Evolutionary conservation across 2,329 filamentous ascomycete species (phyloP), one percentile per base, ranked within the genome.

Genomic region (Trichoderma semiorbis): DNA sequence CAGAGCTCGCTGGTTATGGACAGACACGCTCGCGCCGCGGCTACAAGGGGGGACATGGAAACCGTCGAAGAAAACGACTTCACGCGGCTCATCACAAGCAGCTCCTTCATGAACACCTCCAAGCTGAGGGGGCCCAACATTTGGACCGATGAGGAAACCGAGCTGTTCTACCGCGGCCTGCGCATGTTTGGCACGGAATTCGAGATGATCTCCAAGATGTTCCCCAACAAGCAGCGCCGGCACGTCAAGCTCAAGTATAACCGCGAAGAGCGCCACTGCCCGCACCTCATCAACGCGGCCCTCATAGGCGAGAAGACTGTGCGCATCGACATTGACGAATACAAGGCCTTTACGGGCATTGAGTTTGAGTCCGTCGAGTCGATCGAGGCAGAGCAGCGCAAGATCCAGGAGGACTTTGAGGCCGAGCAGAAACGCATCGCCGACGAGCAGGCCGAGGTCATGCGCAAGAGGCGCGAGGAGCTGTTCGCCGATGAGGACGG

Each of bases 201-300:
- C 78, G 87, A 91, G 79, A 93, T 93, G 81, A 94, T 97, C 76
- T 87, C 88, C 72, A 88, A 89, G 76, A 90, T 94, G 86, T 95
- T 97, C 77, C 88, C 90, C 1, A 87, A 88, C 74, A 90, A 91
- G 77, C 92, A 88, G 72, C 87, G 93, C 21, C 88, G 91, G 36
- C 89, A 93, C 79, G 87, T 96, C 81, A 95, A 95, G 83, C 87
- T 91, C 74, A 96, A 96, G 79, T 96, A 93, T 82, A 92, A 91
- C 76, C 90, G 91, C 73, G 93, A 96, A 81, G 93, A 96, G 81
- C 86, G 89, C 39, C 84, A 88, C 68, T 86, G 91, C 74, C 90
- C 92, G 0, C 81, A 83, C 3, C 86, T 88, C 73, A 86, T 97
- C 75, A 89, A 89, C 73, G 85, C 85, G 43, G 89, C 89, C 6